Evolutionary conservation across 1,284 basidiomycete species (phyloP), one percentile per base, ranked within the genome.

Genomic region (Rhizoctonia solani): DNA sequence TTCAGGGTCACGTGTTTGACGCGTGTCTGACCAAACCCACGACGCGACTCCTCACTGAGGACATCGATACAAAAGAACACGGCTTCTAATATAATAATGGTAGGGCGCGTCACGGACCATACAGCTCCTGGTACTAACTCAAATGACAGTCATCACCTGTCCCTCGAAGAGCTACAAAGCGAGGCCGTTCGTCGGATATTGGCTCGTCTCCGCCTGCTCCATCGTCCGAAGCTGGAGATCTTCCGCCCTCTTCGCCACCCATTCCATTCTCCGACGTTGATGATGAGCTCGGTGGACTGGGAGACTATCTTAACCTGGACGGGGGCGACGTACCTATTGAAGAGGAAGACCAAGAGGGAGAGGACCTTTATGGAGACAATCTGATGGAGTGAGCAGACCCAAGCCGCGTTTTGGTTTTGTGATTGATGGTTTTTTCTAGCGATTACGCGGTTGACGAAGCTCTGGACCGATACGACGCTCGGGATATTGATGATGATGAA

Each of bases 281-380:
- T 52, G 92, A 94, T 46, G 90, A 92, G 69, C 83, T 87, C 23
- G 89, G 94, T 68, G 87, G 83, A 0, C 81, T 92, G n/a, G 80
- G 74, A 67, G 88, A 90, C 72, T 79, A 87, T 21, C 86, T 88
- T 41, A 88, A 87, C 69, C 83, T 71, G 74, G 76, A 75, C 39
- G 78, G 76, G n/a, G 71, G 77, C 46, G 74, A 82, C 9, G 81
- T 78, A 29, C 79, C 84, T n/a, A 85, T 85, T 4, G 92, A 89
- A 6, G 86, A 86, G 41, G 90, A 89, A 4, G 93, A 86, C 21
- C 92, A 94, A 23, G 89, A 95, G 25, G 94, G 93, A 37, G 95
- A 97, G 77, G 95, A 99, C 79, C 85, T 99, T 27, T 98, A 96
- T 78, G 92, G 85, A 49, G 89, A 96, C 14, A 83, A 82, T 44